Percentiles rank a stretch among this genome's conserved stretches.
Conservation (phyloP, 2,329 filamentous ascomycete species). For the Pseudopithomyces maydicus region DNA sequence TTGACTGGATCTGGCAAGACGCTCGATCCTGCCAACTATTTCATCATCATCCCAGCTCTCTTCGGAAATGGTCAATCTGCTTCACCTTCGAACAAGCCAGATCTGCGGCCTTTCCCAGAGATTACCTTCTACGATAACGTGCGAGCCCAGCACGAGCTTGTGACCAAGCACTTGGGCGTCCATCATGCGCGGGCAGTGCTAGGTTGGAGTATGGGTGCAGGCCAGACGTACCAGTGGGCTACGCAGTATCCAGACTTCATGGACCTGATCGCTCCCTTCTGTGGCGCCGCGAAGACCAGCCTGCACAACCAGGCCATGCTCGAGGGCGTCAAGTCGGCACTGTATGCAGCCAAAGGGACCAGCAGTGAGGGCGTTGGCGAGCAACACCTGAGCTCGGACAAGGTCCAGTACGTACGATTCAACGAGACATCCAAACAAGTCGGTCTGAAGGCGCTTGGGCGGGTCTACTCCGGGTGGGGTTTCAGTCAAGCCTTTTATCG, state of each 20-base stretch:
- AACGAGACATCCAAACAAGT: constrained; percentile 57
- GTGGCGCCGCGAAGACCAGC: constrained; percentile 66
- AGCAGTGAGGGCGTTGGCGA: constrained; percentile 56
- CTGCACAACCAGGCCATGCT: constrained; percentile 72
- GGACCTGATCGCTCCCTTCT: constrained; percentile 69
- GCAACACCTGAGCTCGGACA: constrained; percentile 28
- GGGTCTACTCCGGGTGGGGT: constrained; percentile 81
- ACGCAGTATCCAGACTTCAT: constrained; percentile 68
- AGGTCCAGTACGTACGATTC: constrained; percentile 54
- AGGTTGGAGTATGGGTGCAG: constrained; percentile 75
- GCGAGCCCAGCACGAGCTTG: constrained; percentile 66
- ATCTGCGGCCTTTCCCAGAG: constrained; percentile 63
- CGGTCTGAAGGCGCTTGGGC: constrained; percentile 72
- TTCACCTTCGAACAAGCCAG: constrained; percentile 66
- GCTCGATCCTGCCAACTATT: constrained; percentile 68
- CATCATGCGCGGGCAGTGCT: constrained; percentile 66
- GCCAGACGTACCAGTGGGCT: constrained; percentile 69
- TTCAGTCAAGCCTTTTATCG: constrained; percentile 81
- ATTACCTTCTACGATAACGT: constrained; percentile 73
- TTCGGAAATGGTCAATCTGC: constrained; percentile 73
- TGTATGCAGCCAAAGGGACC: constrained; percentile 63
- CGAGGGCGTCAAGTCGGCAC: constrained; percentile 65
- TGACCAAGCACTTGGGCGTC: constrained; percentile 67
- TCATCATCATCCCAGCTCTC: constrained; percentile 70
- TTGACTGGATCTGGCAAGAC: constrained; percentile 69